Base-by-base conservation (phyloP, 1,284 basidiomycete species). In the Malassezia dermatis region DNA sequence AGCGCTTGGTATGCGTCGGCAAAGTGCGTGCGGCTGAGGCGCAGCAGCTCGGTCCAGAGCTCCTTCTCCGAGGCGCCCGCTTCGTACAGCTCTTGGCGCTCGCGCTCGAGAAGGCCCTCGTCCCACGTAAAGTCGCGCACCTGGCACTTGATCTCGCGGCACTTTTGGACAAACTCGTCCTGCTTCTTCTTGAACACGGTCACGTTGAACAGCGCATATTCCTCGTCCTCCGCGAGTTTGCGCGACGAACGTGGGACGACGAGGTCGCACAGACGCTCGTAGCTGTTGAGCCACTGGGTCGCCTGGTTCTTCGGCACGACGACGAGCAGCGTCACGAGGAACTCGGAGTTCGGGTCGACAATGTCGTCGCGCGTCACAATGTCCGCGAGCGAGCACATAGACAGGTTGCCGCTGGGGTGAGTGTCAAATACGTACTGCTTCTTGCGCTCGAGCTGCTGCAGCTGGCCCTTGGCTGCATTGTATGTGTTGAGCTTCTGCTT, bases 31-130 rank as follows among this genome's bases (percentile, higher is more conserved):
- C 94, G 81, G 27, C 90, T 84, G 40, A 98, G 77, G 60, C 88
- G 83, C n/a, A 99, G 79, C 2, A 99, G 81, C 70, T 98, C 94
- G 19, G 90, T 89, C 94, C 94, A 98, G 51, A 96, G 84, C 73
- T 99, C 91, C 78, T 89, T 93, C 79, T 98, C 94, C 42, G 89
- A 87, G 8, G 81, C 81, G 62, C 86, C 85, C 2, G 91, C 84
- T 30, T 81, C 80, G 27, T 83, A 82, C 11, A 95, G 78, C 56
- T 96, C 91, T 71, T 86, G 81, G 62, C 81, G 80, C 72, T 93
- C 88, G 76, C 86, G 88, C 60, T 80, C 80, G n/a, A 90, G 80
- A 51, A 85, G 83, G 35, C 84, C 83, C 71, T 91, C 86, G 39
- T 93, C 88, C 76, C 82, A 98, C n/a, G 81, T 81, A 74, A 96